Evolutionary conservation across 306 rosid species (phyloP), one percentile per base, ranked within the genome.

Genomic region (Bauhinia variegata): DNA sequence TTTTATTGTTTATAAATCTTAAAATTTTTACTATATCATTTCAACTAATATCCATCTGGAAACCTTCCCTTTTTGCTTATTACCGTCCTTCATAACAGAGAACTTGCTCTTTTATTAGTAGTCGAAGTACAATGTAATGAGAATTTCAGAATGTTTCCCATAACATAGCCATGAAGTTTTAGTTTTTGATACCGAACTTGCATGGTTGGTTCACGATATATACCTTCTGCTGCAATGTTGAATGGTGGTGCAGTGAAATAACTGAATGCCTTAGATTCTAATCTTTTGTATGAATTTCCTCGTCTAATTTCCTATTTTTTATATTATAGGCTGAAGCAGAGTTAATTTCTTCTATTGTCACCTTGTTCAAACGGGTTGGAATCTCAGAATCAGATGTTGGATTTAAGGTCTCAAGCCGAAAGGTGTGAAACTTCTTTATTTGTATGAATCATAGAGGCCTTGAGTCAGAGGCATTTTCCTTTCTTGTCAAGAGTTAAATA

Each of bases 371-470:
- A 81, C 85, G 88, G 53, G 64, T 89, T 57, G 98, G 97, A 75
- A 80, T 93, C 41, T 89, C 96, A 48, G 82, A 90, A 69, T 80
- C 81, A n/a, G 96, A 93, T 75, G 98, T 93, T 61, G 98, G 97
- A 74, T 88, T 93, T 77, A 93, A 86, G 86, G 88, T 93, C 80
- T 93, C 98, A 59, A 93, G 97, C 73, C 84, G 98, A 74, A 93
- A 93, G 98, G 98, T 93, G 78, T 44, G 74, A 17, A 55, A 38
- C 36, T 54, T 55, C 72, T 71, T 50, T 30, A 69, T 47, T 54
- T 41, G 10, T 3, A 15, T 2, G n/a, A 23, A 23, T 23, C 28
- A 23, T 23, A 23, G 28, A 23, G 28, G 28, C 28, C 28, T 23
- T 23, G 28, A 23, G 28, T 23, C 28, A 23, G 28, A 23, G 28